Evolutionary conservation across 805 yeast genomes (phyloP), one percentile per base, ranked within the genome.

Genomic region (Candida chauliodis): DNA sequence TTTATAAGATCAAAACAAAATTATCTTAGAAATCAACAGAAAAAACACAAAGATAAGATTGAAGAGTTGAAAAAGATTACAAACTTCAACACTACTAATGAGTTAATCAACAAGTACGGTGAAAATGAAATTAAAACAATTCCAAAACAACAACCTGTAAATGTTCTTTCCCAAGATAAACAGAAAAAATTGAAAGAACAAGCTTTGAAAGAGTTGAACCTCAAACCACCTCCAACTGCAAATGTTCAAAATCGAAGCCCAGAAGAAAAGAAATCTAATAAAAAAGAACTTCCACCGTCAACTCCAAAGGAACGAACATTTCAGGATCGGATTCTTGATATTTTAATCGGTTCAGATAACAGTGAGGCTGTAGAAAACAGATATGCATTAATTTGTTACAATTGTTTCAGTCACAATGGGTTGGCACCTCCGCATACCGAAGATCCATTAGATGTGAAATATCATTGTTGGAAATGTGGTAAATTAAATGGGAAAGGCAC

Each of bases 381-480:
- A 30, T 83, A 70, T 53, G 95, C 95, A 0, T 66, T 86, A 47
- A 82, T 86, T 11, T 86, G 95, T 55, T 46, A 52, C 14, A 60
- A 68, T n/a, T 86, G 95, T 52, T 63, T 58, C 16, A 68, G 67
- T 13, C 95, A 86, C 58, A 86, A 87, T 52, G 95, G 95, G 1
- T 67, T 86, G 31, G 95, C 95, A 0, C 85, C 88, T 3, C 88
- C 85, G 2, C 82, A 83, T 6, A 61, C 71, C 42, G 43, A 54
- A 2, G 53, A 60, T 38, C 82, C 91, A 0, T 50, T 48, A 2
- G 51, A 56, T 4, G 77, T 84, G 7, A 60, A 57, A 36, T 86
- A 81, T 49, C 52, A 65, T 2, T 86, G 95, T 61, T 84, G 88
- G 7, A 58, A 59, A 16, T 85, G 95, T 59, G 84, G 82, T 10